Conservation (phyloP, 2,329 filamentous ascomycete species). For the Alternaria solani region DNA sequence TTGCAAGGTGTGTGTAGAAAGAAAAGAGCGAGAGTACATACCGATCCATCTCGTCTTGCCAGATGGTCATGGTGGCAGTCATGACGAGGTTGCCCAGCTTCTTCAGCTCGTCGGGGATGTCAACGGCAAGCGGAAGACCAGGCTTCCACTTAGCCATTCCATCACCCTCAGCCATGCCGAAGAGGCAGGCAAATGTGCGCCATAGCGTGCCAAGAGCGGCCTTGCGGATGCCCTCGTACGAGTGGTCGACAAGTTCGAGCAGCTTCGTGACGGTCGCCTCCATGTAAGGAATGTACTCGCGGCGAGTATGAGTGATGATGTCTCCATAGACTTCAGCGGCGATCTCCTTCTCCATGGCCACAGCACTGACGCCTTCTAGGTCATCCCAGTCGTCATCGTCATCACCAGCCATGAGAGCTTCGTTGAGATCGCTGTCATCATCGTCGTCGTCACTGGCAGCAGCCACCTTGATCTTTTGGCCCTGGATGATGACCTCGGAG, state of each 20-base stretch:
- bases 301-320: slow-evolving; percentile 85
- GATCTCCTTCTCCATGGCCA: slow-evolving; percentile 96
- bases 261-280: slow-evolving; percentile 87
- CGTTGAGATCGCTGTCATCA: slow-evolving; percentile 67
- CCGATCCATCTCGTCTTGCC: slow-evolving; percentile 92
- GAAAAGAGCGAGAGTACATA: slow-evolving; percentile 63
- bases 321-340: slow-evolving; percentile 95
- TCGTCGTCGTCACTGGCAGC: slow-evolving; percentile 67
- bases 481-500: slow-evolving; percentile 77
- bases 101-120: slow-evolving; percentile 79
- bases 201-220: slow-evolving; percentile 90
- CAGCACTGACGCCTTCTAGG: slow-evolving; percentile 82
- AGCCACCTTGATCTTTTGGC: slow-evolving; percentile 84
- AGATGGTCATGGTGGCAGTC: slow-evolving; percentile 82
- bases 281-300: slow-evolving; percentile 82
- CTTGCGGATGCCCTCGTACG: slow-evolving; percentile 93
- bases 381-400: slow-evolving; percentile 87
- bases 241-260: slow-evolving; percentile 82
- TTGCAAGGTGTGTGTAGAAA: slow-evolving; percentile 31
- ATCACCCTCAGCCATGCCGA: slow-evolving; percentile 82
- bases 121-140: slow-evolving; percentile 81
- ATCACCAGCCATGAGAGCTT: slow-evolving; percentile 68
- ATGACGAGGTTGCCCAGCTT: slow-evolving; percentile 88
- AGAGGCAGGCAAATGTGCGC: slow-evolving; percentile 91
- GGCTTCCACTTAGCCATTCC: slow-evolving; percentile 84